Evolutionary conservation across 176 grass and related monocot species (phyloP), one percentile per base, ranked within the genome.

Genomic region (Melocanna baccifera): DNA sequence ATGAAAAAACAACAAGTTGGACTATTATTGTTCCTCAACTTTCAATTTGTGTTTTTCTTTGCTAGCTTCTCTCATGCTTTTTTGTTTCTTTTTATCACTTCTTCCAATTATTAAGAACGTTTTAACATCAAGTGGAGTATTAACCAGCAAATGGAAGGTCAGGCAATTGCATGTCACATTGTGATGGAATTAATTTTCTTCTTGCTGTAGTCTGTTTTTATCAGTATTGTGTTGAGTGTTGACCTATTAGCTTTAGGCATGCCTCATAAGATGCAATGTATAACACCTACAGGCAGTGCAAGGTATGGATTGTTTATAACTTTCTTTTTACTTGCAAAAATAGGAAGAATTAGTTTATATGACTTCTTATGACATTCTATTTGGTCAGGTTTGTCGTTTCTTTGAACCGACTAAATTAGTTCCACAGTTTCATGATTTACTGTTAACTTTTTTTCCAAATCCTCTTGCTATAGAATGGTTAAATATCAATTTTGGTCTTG

Each of bases 121-220:
- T 75, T 80, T 98, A 76, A 25, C 50, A 81, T 86, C 87, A 79
- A 87, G 70, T 88, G 91, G 79, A 76, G 69, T 94, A 71, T 57
- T 98, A 36, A 90, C 37, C 72, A 85, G 85, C 57, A 98, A 94
- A 76, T 98, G 92, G 92, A 94, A 97, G 95, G 95, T 97, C n/a
- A n/a, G n/a, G 19, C 52, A 77, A 77, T 22, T 56, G 4, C 51
- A 50, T 9, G 9, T 37, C 25, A 9, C 71, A 51, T 56, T 84
- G 29, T 46, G 67, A 51, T 77, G 19, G 74, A 56, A 77, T 79
- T 77, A 40, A 37, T 30, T 45, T 26, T 20, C 40, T 25, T 84
- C 68, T 42, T 67, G 7, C 46, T 58, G 7, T 32, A 64, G 20
- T 53, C 30, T 85, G 8, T 51, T 69, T 82, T 66, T 82, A 61